Evolutionary conservation across 1,284 basidiomycete genomes (phyloP), one percentile per base, ranked within the genome.

Genomic region (Rhodotorula sp.): DNA sequence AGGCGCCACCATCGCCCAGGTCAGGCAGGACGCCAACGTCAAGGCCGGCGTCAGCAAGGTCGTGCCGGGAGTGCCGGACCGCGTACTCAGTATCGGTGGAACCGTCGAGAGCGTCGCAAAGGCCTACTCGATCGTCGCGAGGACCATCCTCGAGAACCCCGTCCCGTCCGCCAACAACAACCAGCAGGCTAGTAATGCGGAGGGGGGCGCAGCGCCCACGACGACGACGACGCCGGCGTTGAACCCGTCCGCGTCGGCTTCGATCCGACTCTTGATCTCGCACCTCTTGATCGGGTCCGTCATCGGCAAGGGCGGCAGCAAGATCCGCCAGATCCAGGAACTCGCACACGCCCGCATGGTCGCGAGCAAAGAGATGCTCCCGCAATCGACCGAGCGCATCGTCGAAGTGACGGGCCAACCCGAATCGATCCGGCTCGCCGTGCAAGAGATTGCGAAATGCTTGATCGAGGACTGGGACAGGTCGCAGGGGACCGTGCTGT

Each of bases 321-420:
- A 99, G 83, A 99, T 99, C 83, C 98, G 98, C 84, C 97, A 99
- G 84, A 99, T 99, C 79, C 97, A 99, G 81, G 97, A 99, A 80
- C 94, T 95, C n/a, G 95, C 92, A 75, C 96, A 96, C 48, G 96
- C 97, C 18, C 86, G 95, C 72, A 85, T 99, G 76, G 97, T 97
- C 80, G 97, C 97, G 14, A 93, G 91, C 77, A 97, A 99, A 82
- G 91, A 94, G 61, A 97, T 99, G 95, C 87, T 99, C 52, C 96
- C 97, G 6, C 94, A 94, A 26, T 97, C 94, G 34, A 99, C 97
- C 21, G 97, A 99, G 92, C 91, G 94, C 71, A 92, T 99, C 49
- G 86, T 99, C 72, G 97, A 93, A 77, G 95, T 99, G 58, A 93
- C 96, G 49, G 97, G 97, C 68, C 95, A 98, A 57, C 94, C 97